A percentile compares a stretch with the other conserved stretches of the same genome.
These are phyloP conservation scores for Bothriochloa decipiens DNA, from an alignment of 176 grass and related monocot species.

Conservation along the genomic window DNA sequence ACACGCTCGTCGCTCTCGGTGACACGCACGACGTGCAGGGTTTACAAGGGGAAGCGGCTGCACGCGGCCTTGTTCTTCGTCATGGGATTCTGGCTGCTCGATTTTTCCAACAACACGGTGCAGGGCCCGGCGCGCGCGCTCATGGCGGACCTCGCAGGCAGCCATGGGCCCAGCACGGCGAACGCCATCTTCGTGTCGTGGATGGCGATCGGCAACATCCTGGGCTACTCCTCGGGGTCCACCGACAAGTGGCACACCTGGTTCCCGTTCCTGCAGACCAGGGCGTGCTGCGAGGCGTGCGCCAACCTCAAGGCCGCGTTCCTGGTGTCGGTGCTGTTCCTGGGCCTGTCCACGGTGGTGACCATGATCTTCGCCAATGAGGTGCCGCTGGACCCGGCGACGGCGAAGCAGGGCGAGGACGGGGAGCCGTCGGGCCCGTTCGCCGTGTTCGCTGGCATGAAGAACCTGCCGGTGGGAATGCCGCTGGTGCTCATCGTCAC, in stretches of 20 bases:
- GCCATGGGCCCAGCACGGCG: constrained; percentile 59
- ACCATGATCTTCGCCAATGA: constrained; percentile 70
- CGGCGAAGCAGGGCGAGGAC: constrained; percentile 2
- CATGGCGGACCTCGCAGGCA: constrained; percentile 78
- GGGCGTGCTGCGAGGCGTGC: constrained; percentile 76
- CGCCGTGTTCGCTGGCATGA: constrained; percentile 59
- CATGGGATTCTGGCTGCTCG: constrained; percentile 80
- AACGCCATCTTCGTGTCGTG: constrained; percentile 88
- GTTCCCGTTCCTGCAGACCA: constrained; percentile 79
- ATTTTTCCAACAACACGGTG: constrained; percentile 88
- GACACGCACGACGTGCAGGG: constrained; percentile 31
- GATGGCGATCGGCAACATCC: constrained; percentile 88
- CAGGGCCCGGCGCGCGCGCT: constrained; percentile 82
- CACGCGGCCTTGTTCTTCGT: constrained; percentile 62
- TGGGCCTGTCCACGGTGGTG: constrained; percentile 45
- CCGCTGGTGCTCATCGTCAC: constrained; percentile 73
- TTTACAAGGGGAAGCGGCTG: constrained; percentile 62
- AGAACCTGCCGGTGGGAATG: constrained; percentile 77
- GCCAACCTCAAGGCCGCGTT: constrained; percentile 84
- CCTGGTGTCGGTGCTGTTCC: constrained; percentile 74
- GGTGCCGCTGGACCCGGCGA: constrained; percentile 37
- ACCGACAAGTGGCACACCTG: constrained; percentile 71
- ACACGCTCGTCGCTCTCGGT: no score
- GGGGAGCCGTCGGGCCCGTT: constrained; percentile 29
- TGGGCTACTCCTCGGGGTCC: constrained; percentile 82